phyloP scores from a whole-genome alignment of 805 yeast genomes.

The Candida bentonensis region DNA sequence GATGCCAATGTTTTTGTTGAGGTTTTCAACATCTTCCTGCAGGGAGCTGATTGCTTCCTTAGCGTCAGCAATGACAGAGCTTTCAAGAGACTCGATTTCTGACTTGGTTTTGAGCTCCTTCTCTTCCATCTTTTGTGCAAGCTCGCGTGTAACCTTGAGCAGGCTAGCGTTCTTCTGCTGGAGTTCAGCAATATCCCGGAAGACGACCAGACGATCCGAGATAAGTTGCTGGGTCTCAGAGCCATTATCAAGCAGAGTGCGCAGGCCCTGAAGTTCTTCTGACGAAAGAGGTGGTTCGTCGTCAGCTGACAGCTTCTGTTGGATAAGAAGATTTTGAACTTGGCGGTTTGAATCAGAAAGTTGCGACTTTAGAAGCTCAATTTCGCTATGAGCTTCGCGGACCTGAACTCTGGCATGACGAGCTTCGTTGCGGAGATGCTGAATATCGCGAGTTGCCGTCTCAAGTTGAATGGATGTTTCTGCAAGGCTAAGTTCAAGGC shows the following conservation, averaged over 20 bases:
- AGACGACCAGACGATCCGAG: conserved; percentile 57
- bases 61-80: conserved; percentile 21
- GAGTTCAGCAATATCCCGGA: conserved; percentile 48
- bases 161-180: conserved; percentile 62
- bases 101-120: conserved; percentile 30
- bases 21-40: conserved; percentile 26
- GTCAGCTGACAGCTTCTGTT: conserved; percentile 12
- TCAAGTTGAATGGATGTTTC: conserved; percentile 40
- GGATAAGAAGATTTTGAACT: conserved; percentile 2
- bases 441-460: conserved; percentile 26
- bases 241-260: conserved; percentile 17
- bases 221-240: conserved; percentile 63
- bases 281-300: conserved; percentile 1
- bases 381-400: background rate
- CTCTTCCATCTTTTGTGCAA: conserved; percentile 56
- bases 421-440: conserved; percentile 14
- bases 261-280: background rate
- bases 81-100: conserved; percentile 16
- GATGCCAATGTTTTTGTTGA: conserved; percentile 38
- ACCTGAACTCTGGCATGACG: background rate
- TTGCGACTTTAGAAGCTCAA: background rate
- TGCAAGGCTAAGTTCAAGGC: conserved; percentile 41
- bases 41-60: conserved; percentile 17
- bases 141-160: conserved; percentile 45
- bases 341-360: conserved; percentile 1